Conservation (phyloP, 306 rosid genomes). For the Sphenostylis stenocarpa region DNA sequence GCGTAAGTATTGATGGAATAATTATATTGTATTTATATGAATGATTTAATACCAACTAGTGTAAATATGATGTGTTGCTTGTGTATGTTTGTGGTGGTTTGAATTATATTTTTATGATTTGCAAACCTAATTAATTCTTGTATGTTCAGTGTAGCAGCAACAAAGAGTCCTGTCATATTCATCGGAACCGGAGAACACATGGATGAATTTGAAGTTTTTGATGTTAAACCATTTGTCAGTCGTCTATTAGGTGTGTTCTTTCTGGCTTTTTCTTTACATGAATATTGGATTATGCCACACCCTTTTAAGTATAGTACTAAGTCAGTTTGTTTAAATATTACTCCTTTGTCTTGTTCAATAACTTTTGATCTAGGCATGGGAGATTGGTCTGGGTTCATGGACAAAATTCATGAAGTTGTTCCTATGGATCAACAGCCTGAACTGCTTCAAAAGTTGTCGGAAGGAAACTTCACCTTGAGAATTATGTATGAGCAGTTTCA, state of each 20-base stretch:
- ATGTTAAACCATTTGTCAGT: conserved; percentile 86
- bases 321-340: conserved; percentile 8
- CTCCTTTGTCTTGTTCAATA: conserved; percentile 2
- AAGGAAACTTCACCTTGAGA: conserved; percentile 83
- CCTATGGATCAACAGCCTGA: conserved; percentile 93
- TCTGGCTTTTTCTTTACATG: not conserved
- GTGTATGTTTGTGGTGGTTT: not conserved
- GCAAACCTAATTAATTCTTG: conserved; percentile 5
- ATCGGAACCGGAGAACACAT: conserved; percentile 84
- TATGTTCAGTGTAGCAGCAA: conserved; percentile 74
- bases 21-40: not conserved
- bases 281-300: not conserved
- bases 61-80: not conserved
- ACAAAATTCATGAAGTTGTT: conserved; percentile 87
- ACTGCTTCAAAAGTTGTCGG: conserved; percentile 80
- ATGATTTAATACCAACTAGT: conserved; percentile 11
- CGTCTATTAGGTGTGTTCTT: conserved; percentile 63
- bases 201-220: conserved; percentile 86
- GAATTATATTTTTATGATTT: conserved; percentile 3
- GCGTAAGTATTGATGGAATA: conserved; percentile 55
- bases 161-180: conserved; percentile 78
- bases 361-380: conserved; percentile 65
- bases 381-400: conserved; percentile 84
- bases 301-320: conserved; percentile 17
- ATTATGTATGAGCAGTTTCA: conserved; percentile 90